These are phyloP conservation scores for Farysia itapuensis DNA, from an alignment of 1,284 basidiomycete species.

Conservation along the genomic window DNA sequence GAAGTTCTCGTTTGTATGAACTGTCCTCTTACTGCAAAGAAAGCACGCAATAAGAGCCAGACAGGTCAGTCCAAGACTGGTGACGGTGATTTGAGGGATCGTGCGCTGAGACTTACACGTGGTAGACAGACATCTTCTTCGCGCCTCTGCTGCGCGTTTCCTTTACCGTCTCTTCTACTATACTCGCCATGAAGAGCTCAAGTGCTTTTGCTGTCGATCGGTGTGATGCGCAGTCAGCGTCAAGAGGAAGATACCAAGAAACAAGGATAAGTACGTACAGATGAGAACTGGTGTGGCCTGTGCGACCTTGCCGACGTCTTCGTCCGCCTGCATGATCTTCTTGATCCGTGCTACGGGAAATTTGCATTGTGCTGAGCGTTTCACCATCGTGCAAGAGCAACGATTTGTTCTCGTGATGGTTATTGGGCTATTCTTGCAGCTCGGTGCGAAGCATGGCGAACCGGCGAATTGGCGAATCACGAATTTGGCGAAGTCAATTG, in stretches of 20 bases:
- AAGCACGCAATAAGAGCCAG: no score
- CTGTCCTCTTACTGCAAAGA: constrained; percentile 87
- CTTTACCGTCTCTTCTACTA: constrained; percentile 81
- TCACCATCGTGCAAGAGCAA: constrained; percentile 49
- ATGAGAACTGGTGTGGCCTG: constrained; percentile 96
- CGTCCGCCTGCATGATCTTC: constrained; percentile 99
- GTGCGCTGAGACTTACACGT: constrained; percentile 79
- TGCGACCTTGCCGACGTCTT: constrained; percentile 98
- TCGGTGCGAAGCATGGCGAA: no score
- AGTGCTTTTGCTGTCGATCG: constrained; percentile 79
- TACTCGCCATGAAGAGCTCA: constrained; percentile 85
- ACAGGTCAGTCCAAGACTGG: no score
- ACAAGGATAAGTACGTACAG: constrained; percentile 68
- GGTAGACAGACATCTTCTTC: constrained; percentile 89
- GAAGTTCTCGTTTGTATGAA: constrained; percentile 83
- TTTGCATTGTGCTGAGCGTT: constrained; percentile 50
- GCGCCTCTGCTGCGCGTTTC: constrained; percentile 79
- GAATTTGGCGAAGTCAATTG: no score
- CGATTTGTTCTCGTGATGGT: no score
- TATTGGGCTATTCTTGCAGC: no score
- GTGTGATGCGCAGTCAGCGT: background rate
- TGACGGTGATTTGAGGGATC: no score
- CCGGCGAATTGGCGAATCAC: no score
- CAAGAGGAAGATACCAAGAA: no score
- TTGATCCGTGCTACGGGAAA: constrained; percentile 79